Base-by-base conservation (phyloP, 140 eudicot species). In the Senecio squalidus region DNA sequence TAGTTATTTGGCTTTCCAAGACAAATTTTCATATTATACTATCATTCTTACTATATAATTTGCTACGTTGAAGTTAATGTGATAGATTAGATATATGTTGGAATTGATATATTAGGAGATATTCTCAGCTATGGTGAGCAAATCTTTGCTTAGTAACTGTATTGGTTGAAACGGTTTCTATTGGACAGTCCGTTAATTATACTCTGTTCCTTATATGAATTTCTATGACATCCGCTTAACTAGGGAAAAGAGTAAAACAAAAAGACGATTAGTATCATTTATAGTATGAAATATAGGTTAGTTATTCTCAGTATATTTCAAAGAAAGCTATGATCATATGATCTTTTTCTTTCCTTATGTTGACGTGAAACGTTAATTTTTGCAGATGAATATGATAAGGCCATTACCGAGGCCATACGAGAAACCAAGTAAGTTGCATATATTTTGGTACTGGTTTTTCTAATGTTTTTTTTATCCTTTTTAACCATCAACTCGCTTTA, bases 361-460 rank as follows among this genome's bases (percentile, higher is more conserved):
- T 39, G 39, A 48, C 15, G 59, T 27, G 57, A 43, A 23, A 28
- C 18, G 14, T 33, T 73, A 66, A 34, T 39, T 24, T 68, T 52
- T 64, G 77, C 92, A 86, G 98, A 81, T 63, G 89, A 73, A 27
- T 84, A 68, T 55, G 96, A 87, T 72, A 77, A 66, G 75, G 80
- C 71, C 55, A 87, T 91, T 51, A 60, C 67, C 18, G 89, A 84
- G 57, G 98, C 95, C 23, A 74, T 86, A 52, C 53, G 78, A 51
- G 60, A 59, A 64, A 52, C 80, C 60, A 80, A 79, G 95, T 81
- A 74, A 64, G 84, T 77, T 51, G 41, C 27, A 33, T 29, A 47
- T 53, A 45, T 54, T 65, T 21, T 15, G 27, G 6, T 21, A 17
- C 67, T 59, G 24, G 13, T 30, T 39, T 68, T 72, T 65, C 38